Conservation (phyloP, 768 basidiomycete genomes). For the Trametes cubensis region DNA sequence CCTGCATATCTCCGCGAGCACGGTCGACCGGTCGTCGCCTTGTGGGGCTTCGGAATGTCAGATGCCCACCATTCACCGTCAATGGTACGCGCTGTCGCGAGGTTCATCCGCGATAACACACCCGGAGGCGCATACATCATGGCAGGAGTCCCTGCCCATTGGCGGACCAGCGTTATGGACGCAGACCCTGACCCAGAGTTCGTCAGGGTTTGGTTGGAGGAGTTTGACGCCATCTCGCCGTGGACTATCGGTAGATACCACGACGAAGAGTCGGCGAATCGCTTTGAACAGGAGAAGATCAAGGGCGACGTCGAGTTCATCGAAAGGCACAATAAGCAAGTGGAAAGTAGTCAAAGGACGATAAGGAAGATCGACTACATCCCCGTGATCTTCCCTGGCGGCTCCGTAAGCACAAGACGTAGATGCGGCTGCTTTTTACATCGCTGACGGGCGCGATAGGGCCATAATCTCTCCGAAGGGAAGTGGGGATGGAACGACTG, state of each 20-base stretch:
- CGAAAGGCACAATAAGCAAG: conserved; percentile 48
- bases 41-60: conserved; percentile 81
- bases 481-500: conserved; percentile 75
- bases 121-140: conserved; percentile 78
- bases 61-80: conserved; percentile 63
- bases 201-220: conserved; percentile 69
- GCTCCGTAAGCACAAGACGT: conserved; percentile 59
- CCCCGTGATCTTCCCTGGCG: conserved; percentile 82
- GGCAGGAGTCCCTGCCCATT: conserved; percentile 70
- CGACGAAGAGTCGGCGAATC: conserved; percentile 61
- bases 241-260: conserved; percentile 80
- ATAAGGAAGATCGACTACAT: conserved; percentile 70
- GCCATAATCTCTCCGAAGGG: conserved; percentile 70
- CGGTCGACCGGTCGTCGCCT: conserved; percentile 67
- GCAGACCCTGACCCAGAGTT: conserved; percentile 71
- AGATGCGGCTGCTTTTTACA: not conserved
- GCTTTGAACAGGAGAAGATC: conserved; percentile 63
- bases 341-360: conserved; percentile 22
- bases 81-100: conserved; percentile 55
- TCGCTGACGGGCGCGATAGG: conserved; percentile 42
- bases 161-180: conserved; percentile 73
- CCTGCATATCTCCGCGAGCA: conserved; percentile 74
- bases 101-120: conserved; percentile 60
- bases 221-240: conserved; percentile 79
- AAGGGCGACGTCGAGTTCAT: conserved; percentile 66